A percentile compares a stretch with the other conserved stretches of the same genome.
Conservation (phyloP, 352 stramenopile species). For the Pythium myriotylum region DNA sequence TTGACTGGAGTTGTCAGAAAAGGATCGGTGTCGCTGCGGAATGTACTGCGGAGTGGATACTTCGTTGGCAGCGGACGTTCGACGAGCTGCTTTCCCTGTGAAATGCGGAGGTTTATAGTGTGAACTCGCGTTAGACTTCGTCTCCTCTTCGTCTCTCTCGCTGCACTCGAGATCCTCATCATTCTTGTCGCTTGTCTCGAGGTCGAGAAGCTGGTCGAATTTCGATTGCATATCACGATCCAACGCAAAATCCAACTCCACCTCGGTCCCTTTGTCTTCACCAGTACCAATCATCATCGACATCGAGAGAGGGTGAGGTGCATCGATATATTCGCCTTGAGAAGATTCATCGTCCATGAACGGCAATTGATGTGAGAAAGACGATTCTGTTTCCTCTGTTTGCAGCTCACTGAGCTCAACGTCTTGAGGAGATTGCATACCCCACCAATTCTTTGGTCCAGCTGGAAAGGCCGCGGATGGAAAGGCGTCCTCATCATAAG, state of each 20-base stretch:
- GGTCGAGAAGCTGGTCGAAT: constrained; percentile 74
- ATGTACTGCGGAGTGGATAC: constrained; percentile 53
- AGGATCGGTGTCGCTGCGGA: constrained; percentile 49
- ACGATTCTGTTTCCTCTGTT: constrained; percentile 72
- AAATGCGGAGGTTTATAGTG: constrained; percentile 4
- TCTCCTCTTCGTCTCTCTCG: constrained; percentile 38
- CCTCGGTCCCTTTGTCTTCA: constrained; percentile 70
- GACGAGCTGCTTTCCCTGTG: neutral
- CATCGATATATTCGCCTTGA: constrained; percentile 28
- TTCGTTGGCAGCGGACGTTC: constrained; percentile 17
- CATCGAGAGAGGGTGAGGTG: constrained; percentile 69
- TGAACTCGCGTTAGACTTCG: neutral
- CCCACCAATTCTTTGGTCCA: constrained; percentile 78
- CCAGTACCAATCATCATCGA: constrained; percentile 72
- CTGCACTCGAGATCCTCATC: constrained; percentile 32
- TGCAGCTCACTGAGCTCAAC: constrained; percentile 79
- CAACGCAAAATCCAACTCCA: constrained; percentile 83
- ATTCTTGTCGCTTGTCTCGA: constrained; percentile 42
- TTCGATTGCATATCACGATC: constrained; percentile 73
- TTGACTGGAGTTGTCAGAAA: constrained; percentile 51
- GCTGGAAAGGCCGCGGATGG: constrained; percentile 55
- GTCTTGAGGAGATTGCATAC: constrained; percentile 50
- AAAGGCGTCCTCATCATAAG: constrained; percentile 46
- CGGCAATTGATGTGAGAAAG: constrained; percentile 61
- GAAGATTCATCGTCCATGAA: constrained; percentile 49